These are phyloP conservation scores for Apiospora arundinis DNA, from an alignment of 2,329 filamentous ascomycete genomes.

Conservation along the genomic window DNA sequence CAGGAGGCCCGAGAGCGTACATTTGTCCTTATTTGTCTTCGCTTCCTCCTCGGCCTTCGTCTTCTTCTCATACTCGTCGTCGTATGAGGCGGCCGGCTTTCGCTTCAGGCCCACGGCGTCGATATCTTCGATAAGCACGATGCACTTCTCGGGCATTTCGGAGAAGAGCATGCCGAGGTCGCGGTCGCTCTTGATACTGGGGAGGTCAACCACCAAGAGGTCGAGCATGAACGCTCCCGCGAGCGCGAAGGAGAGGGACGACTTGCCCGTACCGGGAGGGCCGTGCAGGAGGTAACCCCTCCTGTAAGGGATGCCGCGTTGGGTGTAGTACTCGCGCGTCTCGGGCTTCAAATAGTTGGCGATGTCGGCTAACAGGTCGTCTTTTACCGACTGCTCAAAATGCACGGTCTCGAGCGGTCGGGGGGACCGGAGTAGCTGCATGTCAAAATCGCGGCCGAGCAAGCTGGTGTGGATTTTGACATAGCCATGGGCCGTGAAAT, in stretches of 20 bases:
- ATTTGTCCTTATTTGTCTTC: constrained; percentile 32
- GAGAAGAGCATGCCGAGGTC: background rate
- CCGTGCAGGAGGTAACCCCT: constrained; percentile 19
- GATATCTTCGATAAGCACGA: constrained; percentile 20
- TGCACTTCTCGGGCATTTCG: background rate
- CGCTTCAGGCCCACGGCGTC: constrained; percentile 18
- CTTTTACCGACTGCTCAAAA: background rate
- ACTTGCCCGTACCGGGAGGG: constrained; percentile 18
- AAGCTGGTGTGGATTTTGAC: background rate
- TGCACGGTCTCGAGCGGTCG: constrained; percentile 10
- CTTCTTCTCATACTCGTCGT: constrained; percentile 16
- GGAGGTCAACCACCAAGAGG: background rate
- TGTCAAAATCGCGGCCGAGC: background rate
- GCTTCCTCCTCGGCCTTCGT: background rate
- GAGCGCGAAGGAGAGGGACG: constrained; percentile 10
- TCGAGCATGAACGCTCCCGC: constrained; percentile 9
- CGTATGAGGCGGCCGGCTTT: background rate
- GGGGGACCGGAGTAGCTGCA: background rate
- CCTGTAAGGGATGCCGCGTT: constrained; percentile 28
- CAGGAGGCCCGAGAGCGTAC: constrained; percentile 68
- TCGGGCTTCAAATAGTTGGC: background rate
- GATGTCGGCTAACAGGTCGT: constrained; percentile 8
- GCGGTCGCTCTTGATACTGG: background rate
- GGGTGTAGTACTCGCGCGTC: constrained; percentile 23
- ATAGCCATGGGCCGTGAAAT: too few relatives aligned